These are phyloP conservation scores for Flaveria robusta DNA, from an alignment of 129 eudicot genomes.

Conservation along the genomic window DNA sequence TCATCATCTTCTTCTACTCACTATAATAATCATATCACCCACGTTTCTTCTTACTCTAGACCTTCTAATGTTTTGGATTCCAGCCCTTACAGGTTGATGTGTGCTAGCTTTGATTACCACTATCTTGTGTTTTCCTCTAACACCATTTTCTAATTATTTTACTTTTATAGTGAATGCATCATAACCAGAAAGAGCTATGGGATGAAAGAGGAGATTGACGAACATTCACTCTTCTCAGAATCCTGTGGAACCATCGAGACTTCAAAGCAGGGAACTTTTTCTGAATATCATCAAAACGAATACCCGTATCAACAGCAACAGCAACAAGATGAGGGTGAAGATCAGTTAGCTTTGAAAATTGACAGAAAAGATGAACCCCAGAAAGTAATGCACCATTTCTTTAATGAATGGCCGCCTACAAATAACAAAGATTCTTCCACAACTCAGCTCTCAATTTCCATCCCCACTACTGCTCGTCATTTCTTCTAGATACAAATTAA, in stretches of 20 bases:
- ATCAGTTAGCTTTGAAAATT: conserved; percentile 27
- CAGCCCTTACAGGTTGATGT: conserved; percentile 56
- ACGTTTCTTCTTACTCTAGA: too few relatives aligned
- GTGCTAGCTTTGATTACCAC: not conserved
- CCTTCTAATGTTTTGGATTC: conserved; percentile 43
- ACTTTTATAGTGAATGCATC: not conserved
- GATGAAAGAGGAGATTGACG: conserved; percentile 56
- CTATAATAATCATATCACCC: too few relatives aligned
- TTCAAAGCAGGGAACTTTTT: conserved; percentile 47
- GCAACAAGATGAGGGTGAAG: too few relatives aligned
- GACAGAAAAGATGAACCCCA: conserved; percentile 57
- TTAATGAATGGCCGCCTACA: conserved; percentile 74
- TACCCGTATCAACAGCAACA: conserved; percentile 46
- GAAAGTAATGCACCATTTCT: conserved; percentile 90
- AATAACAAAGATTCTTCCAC: conserved; percentile 53
- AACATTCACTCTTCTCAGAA: conserved; percentile 60
- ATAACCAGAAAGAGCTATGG: conserved; percentile 47
- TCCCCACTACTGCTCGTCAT: conserved; percentile 67
- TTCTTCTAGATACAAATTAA: conserved; percentile 66
- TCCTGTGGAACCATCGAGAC: conserved; percentile 53
- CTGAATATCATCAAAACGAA: conserved; percentile 38
- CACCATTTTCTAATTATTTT: not conserved
- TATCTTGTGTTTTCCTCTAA: not conserved
- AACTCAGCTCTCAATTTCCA: conserved; percentile 83
- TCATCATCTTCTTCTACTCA: too few relatives aligned